Evolutionary conservation across 1,284 basidiomycete genomes (phyloP), one percentile per base, ranked within the genome.

Genomic region (Irpex lacteus): DNA sequence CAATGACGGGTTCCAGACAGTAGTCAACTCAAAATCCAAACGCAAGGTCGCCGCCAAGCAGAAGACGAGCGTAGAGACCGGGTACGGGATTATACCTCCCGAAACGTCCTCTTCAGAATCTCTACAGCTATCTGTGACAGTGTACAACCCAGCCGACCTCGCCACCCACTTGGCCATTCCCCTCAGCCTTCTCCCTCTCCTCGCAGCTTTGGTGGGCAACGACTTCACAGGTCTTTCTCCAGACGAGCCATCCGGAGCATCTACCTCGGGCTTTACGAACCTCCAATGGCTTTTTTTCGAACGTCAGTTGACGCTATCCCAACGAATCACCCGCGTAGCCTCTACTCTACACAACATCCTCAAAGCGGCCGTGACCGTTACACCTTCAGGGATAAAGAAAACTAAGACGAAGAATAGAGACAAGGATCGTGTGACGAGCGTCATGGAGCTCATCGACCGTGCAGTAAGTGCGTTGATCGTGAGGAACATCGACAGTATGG

Each of bases 171-270:
- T 96, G 1, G 81, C 87, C 40, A 75, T 96, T 2, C 89, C 94
- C 0, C 76, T 86, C 0, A 83, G 87, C 0, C 82, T 94, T 59
- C 84, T 97, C 18, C 94, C 95, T 1, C 82, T 97, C 8, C 80
- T 97, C n/a, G 93, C 90, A 8, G 89, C 93, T 2, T 78, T 97
- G 1, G 85, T 94, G 7, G 95, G 95, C 36, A 96, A 96, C 73
- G 95, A 97, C 74, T 94, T 89, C 71, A 71, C 82, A 74, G 68
- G 80, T 77, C 32, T 76, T 75, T 66, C 66, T 9, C 66, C 67
- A 13, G 69, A 69, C 61, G 75, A 79, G 26, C 76, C 76, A 37
- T 69, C 68, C 4, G 50, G 40, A 7, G 15, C 62, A 44, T 68
- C 69, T 6, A 66, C 68, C 9, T 63, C 65, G 1, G 66, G 69